phyloP scores from a whole-genome alignment of 2,329 filamentous ascomycete genomes.

The Aspergillus sp. region DNA sequence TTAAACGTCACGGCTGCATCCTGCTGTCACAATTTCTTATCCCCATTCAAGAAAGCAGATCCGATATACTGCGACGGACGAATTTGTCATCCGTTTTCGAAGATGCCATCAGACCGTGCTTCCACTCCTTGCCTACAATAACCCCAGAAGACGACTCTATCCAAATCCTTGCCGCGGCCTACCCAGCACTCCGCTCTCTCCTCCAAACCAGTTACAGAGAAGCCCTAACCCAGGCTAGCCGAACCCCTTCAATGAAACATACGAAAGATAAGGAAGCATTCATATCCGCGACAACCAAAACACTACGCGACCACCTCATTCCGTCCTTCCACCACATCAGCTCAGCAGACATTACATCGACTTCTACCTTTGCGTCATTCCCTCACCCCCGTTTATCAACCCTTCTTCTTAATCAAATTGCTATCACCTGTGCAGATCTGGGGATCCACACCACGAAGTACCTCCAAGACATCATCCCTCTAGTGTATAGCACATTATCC shows the following conservation, averaged over 20 bases:
- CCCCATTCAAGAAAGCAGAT: slow-evolving; percentile 35
- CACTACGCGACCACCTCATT: slow-evolving; percentile 37
- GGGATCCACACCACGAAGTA: slow-evolving; percentile 40
- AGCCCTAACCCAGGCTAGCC: slow-evolving; percentile 21
- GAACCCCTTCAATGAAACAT: slow-evolving; percentile 20
- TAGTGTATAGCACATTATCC: slow-evolving; percentile 64
- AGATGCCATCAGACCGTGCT: slow-evolving; percentile 56
- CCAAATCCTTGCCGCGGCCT: slow-evolving; percentile 63
- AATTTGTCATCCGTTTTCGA: slow-evolving; percentile 48
- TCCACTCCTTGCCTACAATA: slow-evolving; percentile 74
- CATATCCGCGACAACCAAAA: slow-evolving; percentile 24
- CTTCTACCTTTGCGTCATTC: slow-evolving; percentile 45
- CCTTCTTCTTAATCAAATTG: slow-evolving; percentile 35
- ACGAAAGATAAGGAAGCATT: slow-evolving; percentile 23
- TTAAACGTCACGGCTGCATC: slow-evolving; percentile 41
- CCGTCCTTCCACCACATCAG: slow-evolving; percentile 48
- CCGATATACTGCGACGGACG: slow-evolving; percentile 42
- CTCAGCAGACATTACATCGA: slow-evolving; percentile 41
- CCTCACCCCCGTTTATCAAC: slow-evolving; percentile 51
- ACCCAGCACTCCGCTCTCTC: slow-evolving; percentile 65
- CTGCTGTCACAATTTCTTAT: slow-evolving; percentile 37
- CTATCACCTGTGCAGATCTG: slow-evolving; percentile 29
- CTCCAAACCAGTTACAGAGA: slow-evolving; percentile 44
- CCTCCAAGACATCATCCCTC: slow-evolving; percentile 63
- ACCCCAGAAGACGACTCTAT: slow-evolving; percentile 73